Percentiles rank a stretch among this genome's conserved stretches.
phyloP scores from a whole-genome alignment of 2,329 filamentous ascomycete genomes.

The Aphanoascus verrucosus region DNA sequence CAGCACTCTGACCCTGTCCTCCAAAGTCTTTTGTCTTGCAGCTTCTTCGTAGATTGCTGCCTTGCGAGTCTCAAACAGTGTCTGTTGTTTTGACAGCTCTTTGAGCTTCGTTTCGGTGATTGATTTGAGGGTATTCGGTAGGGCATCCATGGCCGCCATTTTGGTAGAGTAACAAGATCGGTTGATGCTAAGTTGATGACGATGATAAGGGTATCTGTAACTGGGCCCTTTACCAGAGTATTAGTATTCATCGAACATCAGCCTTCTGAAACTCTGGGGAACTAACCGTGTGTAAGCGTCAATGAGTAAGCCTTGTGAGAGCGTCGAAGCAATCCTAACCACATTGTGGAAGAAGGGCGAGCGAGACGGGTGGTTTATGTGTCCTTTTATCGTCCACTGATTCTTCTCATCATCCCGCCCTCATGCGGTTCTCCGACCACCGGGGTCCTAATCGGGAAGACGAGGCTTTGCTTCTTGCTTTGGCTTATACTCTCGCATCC shows the following conservation, averaged over 20 bases:
- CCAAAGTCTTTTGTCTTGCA: constrained; percentile 22
- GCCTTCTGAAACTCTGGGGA: background rate
- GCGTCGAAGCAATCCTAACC: background rate
- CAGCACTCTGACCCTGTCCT: constrained; percentile 26
- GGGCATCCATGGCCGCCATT: constrained; percentile 27
- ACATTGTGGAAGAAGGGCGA: background rate
- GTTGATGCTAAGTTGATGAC: too few relatives aligned
- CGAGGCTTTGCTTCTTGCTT: background rate
- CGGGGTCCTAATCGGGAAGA: background rate
- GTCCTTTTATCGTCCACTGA: background rate
- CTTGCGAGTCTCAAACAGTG: constrained; percentile 41
- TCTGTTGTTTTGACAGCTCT: constrained; percentile 45
- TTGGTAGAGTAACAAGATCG: background rate
- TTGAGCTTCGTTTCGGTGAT: constrained; percentile 48
- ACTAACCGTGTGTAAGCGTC: background rate
- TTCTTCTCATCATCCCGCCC: background rate
- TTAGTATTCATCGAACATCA: background rate
- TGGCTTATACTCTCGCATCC: too few relatives aligned
- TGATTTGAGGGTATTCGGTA: constrained; percentile 45
- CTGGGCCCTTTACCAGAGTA: background rate
- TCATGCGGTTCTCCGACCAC: background rate
- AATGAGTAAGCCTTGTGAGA: background rate
- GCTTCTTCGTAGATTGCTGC: constrained; percentile 30
- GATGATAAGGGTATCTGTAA: background rate
- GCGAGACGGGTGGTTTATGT: background rate